Base-by-base conservation (phyloP, 441 rosid genomes). In the Pelargonium citronellum region DNA sequence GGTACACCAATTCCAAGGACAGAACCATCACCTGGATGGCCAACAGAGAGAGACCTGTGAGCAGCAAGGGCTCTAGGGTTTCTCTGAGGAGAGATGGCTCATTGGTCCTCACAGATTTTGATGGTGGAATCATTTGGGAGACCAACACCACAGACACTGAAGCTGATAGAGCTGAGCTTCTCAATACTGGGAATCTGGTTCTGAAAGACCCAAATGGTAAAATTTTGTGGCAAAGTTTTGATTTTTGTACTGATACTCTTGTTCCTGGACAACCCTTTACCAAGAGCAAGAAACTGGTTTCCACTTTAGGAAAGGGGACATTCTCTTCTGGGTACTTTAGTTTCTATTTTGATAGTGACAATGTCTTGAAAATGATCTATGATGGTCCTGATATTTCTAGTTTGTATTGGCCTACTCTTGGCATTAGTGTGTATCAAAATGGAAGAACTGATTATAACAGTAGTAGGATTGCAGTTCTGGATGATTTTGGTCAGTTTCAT, bases 221-320 rank as follows among this genome's bases (percentile, higher is more conserved):
- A 16, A 61, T 80, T 64, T 68, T 83, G 11, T 82, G 88, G 86
- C 84, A 82, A 61, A 81, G 84, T 81, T 83, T 85, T 64, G 83
- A 85, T 73, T 80, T 60, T 69, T 85, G 84, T 0, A 79, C 85
- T 0, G 78, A 86, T 71, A 84, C 87, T 9, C 83, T 86, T 46
- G 77, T 86, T 69, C 87, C 89, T n/a, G 22, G 16, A 15, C 87
- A 82, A 27, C n/a, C 0, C 4, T 72, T 82, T 2, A 79, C 74
- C 5, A 82, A 81, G 74, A 69, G 71, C 57, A 68, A 16, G 13
- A 75, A 43, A 66, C 69, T 86, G 64, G 67, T 74, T 62, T 86
- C 90, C 4, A 58, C 62, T 3, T 9, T 49, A 27, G 73, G 73
- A 19, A n/a, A 10, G n/a, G 82, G 83, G 10, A 77, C 24, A 13